phyloP scores from a whole-genome alignment of 1,284 basidiomycete genomes.

The Fomitopsis pinicola region DNA sequence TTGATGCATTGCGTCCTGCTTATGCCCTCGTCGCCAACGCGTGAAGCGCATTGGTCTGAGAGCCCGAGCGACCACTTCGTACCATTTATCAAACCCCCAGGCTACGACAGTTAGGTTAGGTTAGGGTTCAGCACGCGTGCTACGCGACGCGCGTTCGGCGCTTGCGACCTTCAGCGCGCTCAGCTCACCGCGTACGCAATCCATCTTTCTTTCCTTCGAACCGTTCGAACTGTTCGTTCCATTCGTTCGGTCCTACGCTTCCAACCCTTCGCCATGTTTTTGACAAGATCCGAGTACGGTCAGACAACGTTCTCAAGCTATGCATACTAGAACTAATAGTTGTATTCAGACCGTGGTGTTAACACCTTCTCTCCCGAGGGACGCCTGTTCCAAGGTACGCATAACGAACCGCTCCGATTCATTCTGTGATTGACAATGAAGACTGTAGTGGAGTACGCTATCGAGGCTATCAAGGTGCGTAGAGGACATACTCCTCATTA shows the following conservation, averaged over 20 bases:
- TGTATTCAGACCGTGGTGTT: constrained; percentile 81
- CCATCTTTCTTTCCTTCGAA: background rate
- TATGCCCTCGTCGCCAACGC: too few species aligned
- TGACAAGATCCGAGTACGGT: constrained; percentile 94
- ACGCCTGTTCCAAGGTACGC: constrained; percentile 83
- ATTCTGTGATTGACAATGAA: background rate
- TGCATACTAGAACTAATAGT: constrained; percentile 1
- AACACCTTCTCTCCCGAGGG: constrained; percentile 99
- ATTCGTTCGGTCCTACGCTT: background rate
- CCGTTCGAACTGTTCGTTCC: too few species aligned
- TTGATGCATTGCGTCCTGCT: too few species aligned
- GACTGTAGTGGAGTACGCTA: constrained; percentile 91
- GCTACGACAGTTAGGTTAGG: background rate
- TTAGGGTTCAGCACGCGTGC: constrained; percentile 1
- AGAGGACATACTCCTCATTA: background rate
- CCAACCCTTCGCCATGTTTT: constrained; percentile 57
- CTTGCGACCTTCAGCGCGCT: constrained; percentile 4
- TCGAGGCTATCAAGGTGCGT: constrained; percentile 93
- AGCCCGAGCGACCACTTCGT: too few species aligned
- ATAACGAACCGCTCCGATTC: background rate
- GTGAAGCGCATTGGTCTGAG: too few species aligned
- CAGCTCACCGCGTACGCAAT: constrained; percentile 12
- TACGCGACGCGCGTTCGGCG: constrained; percentile 25
- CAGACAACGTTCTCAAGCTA: background rate
- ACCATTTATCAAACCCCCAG: too few species aligned